These are phyloP conservation scores for Annona squamosa DNA, from an alignment of 164 flowering plant species.

Conservation along the genomic window DNA sequence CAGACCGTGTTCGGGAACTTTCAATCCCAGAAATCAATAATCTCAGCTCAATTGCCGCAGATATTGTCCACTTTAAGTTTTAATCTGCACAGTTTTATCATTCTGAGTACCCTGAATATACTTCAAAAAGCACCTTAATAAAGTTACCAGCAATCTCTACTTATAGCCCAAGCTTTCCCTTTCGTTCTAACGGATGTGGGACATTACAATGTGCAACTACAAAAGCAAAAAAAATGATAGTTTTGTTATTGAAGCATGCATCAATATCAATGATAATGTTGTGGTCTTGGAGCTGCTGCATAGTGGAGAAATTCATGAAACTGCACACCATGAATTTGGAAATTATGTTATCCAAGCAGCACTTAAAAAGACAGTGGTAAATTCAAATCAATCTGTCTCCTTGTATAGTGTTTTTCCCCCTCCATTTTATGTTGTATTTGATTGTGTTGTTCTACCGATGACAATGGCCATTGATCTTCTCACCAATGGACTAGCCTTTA, in stretches of 20 bases:
- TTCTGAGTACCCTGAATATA: too few relatives aligned
- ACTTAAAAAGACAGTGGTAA: background rate
- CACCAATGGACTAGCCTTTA: too few relatives aligned
- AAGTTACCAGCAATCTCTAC: too few relatives aligned
- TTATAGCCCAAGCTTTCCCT: too few relatives aligned
- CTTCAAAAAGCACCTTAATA: too few relatives aligned
- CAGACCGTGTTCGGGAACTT: slow-evolving; percentile 2
- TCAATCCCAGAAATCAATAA: background rate
- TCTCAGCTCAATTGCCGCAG: too few relatives aligned
- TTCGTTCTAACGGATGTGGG: too few relatives aligned
- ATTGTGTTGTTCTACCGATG: background rate
- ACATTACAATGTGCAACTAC: background rate
- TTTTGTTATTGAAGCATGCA: slow-evolving; percentile 1
- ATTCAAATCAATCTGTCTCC: background rate
- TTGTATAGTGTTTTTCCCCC: background rate
- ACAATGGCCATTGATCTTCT: background rate
- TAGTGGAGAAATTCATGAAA: background rate
- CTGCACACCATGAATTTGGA: background rate
- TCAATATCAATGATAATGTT: background rate
- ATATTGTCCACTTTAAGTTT: too few relatives aligned
- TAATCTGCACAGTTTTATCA: too few relatives aligned
- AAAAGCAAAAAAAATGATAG: background rate
- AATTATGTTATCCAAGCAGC: slow-evolving; percentile 2
- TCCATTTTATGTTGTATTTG: background rate
- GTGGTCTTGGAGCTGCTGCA: background rate